These are phyloP conservation scores for Candida piceae DNA, from an alignment of 805 yeast species.

Conservation along the genomic window DNA sequence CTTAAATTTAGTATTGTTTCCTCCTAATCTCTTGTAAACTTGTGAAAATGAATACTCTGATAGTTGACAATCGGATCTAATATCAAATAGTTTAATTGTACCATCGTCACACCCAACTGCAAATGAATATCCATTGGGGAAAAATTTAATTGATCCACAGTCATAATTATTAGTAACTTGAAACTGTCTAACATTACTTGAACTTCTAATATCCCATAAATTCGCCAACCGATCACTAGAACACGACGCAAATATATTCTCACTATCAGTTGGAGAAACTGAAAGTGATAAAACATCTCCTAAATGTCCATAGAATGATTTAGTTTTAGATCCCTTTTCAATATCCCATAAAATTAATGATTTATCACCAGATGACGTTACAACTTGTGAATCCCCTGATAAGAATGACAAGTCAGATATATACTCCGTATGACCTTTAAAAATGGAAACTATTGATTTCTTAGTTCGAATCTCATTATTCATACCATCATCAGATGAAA, in stretches of 20 bases:
- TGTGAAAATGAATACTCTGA: slow-evolving; percentile 37
- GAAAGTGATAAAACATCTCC: slow-evolving; percentile 63
- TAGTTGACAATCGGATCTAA: slow-evolving; percentile 70
- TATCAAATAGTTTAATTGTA: slow-evolving; percentile 60
- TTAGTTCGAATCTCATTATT: slow-evolving; percentile 3
- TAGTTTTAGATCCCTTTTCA: slow-evolving; percentile 45
- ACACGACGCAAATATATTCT: slow-evolving; percentile 49
- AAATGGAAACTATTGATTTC: slow-evolving; percentile 39
- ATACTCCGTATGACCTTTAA: slow-evolving; percentile 81
- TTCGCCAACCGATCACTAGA: slow-evolving; percentile 66
- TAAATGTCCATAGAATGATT: slow-evolving; percentile 59
- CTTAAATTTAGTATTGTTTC: too few relatives aligned
- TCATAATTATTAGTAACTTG: slow-evolving; percentile 52
- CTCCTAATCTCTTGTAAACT: slow-evolving; percentile 12
- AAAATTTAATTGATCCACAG: slow-evolving; percentile 54
- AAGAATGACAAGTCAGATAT: slow-evolving; percentile 69
- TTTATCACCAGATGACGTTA: slow-evolving; percentile 82
- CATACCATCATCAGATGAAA: slow-evolving; percentile 16
- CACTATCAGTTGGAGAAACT: slow-evolving; percentile 16
- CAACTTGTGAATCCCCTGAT: slow-evolving; percentile 41
- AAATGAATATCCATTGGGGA: slow-evolving; percentile 68
- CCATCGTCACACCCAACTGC: slow-evolving; percentile 81
- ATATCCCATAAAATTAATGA: slow-evolving; percentile 79
- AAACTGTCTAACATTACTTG: slow-evolving; percentile 35
- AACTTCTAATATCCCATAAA: slow-evolving; percentile 60